Evolutionary conservation across 2,329 filamentous ascomycete genomes (phyloP), one percentile per base, ranked within the genome.

Genomic region (Onygenales sp.): DNA sequence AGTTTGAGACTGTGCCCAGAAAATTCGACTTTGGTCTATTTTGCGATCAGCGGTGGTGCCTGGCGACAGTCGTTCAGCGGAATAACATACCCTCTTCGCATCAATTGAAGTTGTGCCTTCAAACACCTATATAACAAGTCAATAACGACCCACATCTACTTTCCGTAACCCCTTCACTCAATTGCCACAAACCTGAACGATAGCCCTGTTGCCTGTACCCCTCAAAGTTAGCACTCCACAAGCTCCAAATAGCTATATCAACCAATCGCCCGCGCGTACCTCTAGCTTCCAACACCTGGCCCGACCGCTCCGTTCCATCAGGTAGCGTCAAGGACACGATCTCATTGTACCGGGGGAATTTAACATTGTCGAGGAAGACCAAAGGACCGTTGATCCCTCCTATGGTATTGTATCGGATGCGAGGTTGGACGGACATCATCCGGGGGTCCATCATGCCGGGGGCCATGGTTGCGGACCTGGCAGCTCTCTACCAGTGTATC

Each of bases 311-410:
- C 48, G 89, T 86, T 72, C 93, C 93, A 85, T 98, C 93, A 61
- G 93, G 89, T 59, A 98, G 84, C 39, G 92, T 97, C 72, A 98
- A 76, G 58, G 87, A 90, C 61, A 98, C 93, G 71, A 98, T 98
- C 76, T 98, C 93, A 75, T 96, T 97, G 80, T 88, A 98, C 70
- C 84, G 81, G 59, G 93, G 93, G 72, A 90, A 94, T 86, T 98
- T 98, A 79, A 98, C 92, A 82, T 95, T 94, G 71, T 97, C 93
- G 62, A 98, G 82, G 68, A 98, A 92, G 69, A 98, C 93, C 73
- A 98, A 82, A 66, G 93, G 93, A 56, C 93, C 93, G 77, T 98
- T 98, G 75, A 98, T 86, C 78, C 92, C 92, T 68, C 90, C 89
- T 69, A 98, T 90, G 64, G 93, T 98, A 79, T 98, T 98, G 83